Percentiles rank a stretch among this genome's conserved stretches.
Conservation (phyloP, 2,329 filamentous ascomycete species). For the Hypoxylon sp. region DNA sequence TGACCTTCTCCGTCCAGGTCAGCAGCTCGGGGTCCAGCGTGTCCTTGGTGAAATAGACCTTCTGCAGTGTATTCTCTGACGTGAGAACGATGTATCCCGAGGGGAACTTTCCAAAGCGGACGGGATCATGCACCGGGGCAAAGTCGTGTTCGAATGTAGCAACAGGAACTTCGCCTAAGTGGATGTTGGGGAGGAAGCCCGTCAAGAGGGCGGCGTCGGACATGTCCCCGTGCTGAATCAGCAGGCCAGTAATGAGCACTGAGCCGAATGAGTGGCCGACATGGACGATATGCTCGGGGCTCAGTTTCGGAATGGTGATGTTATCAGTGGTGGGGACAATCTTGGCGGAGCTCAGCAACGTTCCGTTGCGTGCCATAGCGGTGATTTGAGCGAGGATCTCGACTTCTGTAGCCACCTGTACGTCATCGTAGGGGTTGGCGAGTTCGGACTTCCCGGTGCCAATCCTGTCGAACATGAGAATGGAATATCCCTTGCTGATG, state of each 20-base stretch:
- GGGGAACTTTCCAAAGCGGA: constrained; percentile 38
- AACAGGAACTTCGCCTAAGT: constrained; percentile 39
- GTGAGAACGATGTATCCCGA: constrained; percentile 49
- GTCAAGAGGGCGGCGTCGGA: constrained; percentile 59
- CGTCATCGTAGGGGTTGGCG: constrained; percentile 58
- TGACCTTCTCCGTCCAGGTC: constrained; percentile 52
- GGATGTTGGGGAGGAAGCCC: constrained; percentile 54
- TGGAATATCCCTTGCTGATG: constrained; percentile 57
- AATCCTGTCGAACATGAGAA: constrained; percentile 59
- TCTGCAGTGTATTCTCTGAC: constrained; percentile 52
- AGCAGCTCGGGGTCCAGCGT: constrained; percentile 53
- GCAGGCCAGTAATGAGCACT: constrained; percentile 50
- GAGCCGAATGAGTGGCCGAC: constrained; percentile 51
- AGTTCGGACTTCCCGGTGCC: constrained; percentile 57
- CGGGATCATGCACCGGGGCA: constrained; percentile 42
- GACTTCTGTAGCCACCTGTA: constrained; percentile 58
- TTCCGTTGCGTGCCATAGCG: constrained; percentile 55
- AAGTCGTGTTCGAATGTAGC: constrained; percentile 45
- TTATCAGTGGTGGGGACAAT: not conserved
- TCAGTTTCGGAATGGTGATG: constrained; percentile 39
- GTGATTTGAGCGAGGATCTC: constrained; percentile 59
- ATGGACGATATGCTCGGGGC: constrained; percentile 53
- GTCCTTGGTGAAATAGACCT: constrained; percentile 54
- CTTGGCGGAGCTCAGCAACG: constrained; percentile 48
- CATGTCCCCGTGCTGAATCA: constrained; percentile 54